Conservation (phyloP, 768 basidiomycete species). For the Macrolepiota fuliginosa region DNA sequence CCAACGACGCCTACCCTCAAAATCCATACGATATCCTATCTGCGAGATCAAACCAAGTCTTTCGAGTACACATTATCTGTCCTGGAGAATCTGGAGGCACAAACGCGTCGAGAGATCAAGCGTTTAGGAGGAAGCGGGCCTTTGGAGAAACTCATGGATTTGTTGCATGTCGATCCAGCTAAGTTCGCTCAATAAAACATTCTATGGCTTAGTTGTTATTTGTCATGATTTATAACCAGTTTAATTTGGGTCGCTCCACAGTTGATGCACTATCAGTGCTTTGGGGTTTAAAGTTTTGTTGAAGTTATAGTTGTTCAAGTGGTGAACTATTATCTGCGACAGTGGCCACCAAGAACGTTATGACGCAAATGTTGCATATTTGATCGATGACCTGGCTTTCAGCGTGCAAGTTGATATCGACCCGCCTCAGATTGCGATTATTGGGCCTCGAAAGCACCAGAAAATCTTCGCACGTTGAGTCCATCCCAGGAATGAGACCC, state of each 20-base stretch:
- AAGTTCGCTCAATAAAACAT: background rate
- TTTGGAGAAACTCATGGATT: slow-evolving; percentile 56
- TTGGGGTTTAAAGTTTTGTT: no score
- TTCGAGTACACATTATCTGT: slow-evolving; percentile 86
- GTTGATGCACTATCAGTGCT: no score
- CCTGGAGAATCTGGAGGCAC: slow-evolving; percentile 59
- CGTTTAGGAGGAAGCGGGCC: slow-evolving; percentile 75
- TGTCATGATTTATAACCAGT: background rate
- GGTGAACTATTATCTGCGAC: no score
- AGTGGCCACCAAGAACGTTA: no score
- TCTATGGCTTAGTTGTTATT: background rate
- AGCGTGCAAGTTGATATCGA: slow-evolving; percentile 72
- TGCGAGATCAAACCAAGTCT: slow-evolving; percentile 72
- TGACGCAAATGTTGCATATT: no score
- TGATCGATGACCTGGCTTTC: background rate
- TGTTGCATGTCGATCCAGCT: slow-evolving; percentile 39
- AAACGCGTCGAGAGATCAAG: slow-evolving; percentile 65
- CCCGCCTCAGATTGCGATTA: slow-evolving; percentile 69
- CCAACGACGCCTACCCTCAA: slow-evolving; percentile 83
- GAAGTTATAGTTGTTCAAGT: no score
- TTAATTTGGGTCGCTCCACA: background rate
- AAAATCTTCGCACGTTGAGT: slow-evolving; percentile 64
- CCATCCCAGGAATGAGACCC: slow-evolving; percentile 60
- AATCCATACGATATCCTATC: slow-evolving; percentile 73
- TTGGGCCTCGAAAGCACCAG: slow-evolving; percentile 66